These are phyloP conservation scores for Cystoisospora suis DNA, from an alignment of 169 alveolate species.

Conservation along the genomic window DNA sequence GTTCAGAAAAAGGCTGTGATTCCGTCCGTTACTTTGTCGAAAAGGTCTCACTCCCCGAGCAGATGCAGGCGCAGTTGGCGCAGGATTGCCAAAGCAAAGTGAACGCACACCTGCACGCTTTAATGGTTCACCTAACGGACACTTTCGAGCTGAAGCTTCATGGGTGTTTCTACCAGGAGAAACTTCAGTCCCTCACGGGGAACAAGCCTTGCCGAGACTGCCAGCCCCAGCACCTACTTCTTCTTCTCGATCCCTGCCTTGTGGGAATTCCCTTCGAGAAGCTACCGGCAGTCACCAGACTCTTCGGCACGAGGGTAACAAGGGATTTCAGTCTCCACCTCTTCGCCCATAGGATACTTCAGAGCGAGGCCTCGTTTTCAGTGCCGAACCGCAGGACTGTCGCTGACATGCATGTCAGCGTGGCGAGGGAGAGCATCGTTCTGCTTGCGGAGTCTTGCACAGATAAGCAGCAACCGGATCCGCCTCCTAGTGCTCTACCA, in stretches of 20 bases:
- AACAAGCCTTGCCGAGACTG: not conserved
- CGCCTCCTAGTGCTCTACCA: too few species aligned
- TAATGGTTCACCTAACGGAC: not conserved
- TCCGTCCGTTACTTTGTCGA: constrained; percentile 7
- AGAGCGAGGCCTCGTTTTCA: not conserved
- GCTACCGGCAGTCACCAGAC: not conserved
- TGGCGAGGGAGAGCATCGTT: not conserved
- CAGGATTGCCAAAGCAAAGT: not conserved
- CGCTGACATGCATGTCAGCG: not conserved
- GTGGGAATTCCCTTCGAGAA: not conserved
- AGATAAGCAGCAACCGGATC: too few species aligned
- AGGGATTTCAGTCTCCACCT: constrained; percentile 20
- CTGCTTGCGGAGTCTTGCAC: not conserved
- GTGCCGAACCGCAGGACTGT: not conserved
- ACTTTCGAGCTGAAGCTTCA: not conserved
- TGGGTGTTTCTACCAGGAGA: not conserved
- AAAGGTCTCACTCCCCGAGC: not conserved
- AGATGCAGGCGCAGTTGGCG: not conserved
- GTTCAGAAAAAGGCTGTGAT: not conserved
- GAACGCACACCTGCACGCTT: not conserved
- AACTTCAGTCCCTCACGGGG: not conserved
- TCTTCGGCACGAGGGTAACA: constrained; percentile 2
- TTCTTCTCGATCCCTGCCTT: constrained; percentile 1
- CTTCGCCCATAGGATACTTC: constrained; percentile 20
- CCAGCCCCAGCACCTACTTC: constrained; percentile 8